Base-by-base conservation (phyloP, 768 basidiomycete species). In the Lentinus brumalis region DNA sequence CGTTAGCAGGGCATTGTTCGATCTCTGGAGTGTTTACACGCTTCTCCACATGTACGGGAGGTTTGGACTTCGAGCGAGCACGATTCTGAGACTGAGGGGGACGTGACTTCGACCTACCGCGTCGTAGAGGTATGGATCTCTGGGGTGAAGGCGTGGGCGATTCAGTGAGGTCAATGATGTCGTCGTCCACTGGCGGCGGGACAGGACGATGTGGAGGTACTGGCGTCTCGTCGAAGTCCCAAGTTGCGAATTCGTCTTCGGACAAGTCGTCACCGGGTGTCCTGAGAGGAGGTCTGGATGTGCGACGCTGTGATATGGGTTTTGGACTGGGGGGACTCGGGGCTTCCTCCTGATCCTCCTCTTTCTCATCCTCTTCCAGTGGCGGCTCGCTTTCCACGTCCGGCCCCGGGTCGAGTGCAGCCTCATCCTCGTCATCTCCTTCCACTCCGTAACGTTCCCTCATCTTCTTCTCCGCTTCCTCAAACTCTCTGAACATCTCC, bases 401-500 rank as follows among this genome's bases (percentile, higher is more conserved):
- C 8, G 21, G 21, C 21, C 21, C 21, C 21, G 21, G 21, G 21
- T 26, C 21, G 21, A 26, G 21, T 26, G 21, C 21, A 26, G 21
- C 21, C 21, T 26, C 21, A 26, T 66, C 66, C 16, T 70, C 76
- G 10, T 76, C 79, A 30, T 82, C 82, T 1, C 78, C 77, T 35
- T 79, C 79, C 30, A 76, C 77, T 1, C 83, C 83, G 60, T 74
- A 80, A 53, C 78, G 55, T 57, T 81, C 83, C 66, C 77, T 83
- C 52, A 84, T 77, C 62, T 66, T 73, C 66, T 70, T 74, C 69
- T 92, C 91, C 1, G 84, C 86, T 58, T 86, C 83, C 68, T 91
- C 61, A 56, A 92, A 92, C 30, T 86, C 85, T 51, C 73, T 74
- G 51, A 92, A 76, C 67, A 89, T 89, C 50, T 84, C 80, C 11